Percentiles rank a stretch among this genome's conserved stretches.
Conservation (phyloP, 2,329 filamentous ascomycete species). For the Ophiosphaerella herpotricha region DNA sequence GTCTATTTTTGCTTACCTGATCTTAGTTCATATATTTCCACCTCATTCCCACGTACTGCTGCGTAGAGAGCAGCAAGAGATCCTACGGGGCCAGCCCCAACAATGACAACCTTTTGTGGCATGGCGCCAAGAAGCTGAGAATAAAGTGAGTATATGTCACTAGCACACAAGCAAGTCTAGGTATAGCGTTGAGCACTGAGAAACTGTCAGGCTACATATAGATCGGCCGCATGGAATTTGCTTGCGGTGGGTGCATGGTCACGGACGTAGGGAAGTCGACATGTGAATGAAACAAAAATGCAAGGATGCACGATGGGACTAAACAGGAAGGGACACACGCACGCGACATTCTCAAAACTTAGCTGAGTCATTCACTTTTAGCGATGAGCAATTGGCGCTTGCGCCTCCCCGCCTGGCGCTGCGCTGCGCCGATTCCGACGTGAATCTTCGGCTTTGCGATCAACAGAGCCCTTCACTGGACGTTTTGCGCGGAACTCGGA, state of each 20-base stretch:
- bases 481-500: constrained; percentile 24
- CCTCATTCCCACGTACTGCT: constrained; percentile 81
- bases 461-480: constrained; percentile 9
- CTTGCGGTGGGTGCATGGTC: too few species aligned
- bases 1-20: constrained; percentile 65
- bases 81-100: constrained; percentile 92
- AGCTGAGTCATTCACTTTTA: neutral
- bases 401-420: constrained; percentile 10
- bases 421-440: constrained; percentile 15
- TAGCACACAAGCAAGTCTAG: neutral
- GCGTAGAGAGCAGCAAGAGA: constrained; percentile 92
- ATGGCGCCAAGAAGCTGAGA: constrained; percentile 16
- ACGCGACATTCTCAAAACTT: neutral
- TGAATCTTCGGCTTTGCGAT: constrained; percentile 15
- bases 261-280: too few species aligned
- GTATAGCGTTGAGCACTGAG: neutral
- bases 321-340: constrained; percentile 20
- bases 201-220: neutral
- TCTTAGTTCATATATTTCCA: constrained; percentile 92
- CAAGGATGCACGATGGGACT: constrained; percentile 20
- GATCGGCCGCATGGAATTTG: neutral
- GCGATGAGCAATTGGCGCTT: too few species aligned
- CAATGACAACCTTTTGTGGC: constrained; percentile 74
- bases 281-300: constrained; percentile 5
- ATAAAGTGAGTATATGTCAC: neutral